Evolutionary conservation across 441 rosid genomes (phyloP).

Genomic region (Brassica hybrid): DNA sequence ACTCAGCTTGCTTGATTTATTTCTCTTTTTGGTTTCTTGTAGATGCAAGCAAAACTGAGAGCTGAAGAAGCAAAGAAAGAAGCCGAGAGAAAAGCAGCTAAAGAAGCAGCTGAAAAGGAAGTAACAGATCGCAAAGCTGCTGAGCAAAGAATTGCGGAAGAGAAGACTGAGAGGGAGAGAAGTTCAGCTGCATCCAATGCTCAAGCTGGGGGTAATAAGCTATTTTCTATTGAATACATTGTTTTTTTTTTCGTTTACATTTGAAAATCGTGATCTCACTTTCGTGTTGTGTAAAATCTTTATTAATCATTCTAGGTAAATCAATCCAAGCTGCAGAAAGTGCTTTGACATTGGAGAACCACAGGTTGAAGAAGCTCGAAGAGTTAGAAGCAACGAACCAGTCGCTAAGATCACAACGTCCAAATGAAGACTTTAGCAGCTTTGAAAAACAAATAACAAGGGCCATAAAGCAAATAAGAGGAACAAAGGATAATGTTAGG

Average conservation of each 20-base stretch:
- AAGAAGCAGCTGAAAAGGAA: constrained; percentile 54
- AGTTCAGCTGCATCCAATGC: constrained; percentile 36
- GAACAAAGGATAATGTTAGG: constrained; percentile 72
- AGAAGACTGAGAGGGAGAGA: constrained; percentile 38
- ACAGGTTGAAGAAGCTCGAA: constrained; percentile 64
- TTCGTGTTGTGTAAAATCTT: constrained; percentile 15
- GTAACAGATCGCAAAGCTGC: constrained; percentile 54
- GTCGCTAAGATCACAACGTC: constrained; percentile 43
- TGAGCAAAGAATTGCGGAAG: constrained; percentile 44
- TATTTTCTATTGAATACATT: constrained; percentile 24
- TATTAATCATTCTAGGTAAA: constrained; percentile 50
- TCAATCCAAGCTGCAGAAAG: constrained; percentile 65
- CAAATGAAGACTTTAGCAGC: constrained; percentile 68
- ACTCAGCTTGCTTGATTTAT: constrained; percentile 12
- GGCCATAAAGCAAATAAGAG: constrained; percentile 65
- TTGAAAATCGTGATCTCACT: background rate
- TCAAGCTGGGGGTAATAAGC: constrained; percentile 52
- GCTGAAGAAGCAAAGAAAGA: constrained; percentile 41
- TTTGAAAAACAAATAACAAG: constrained; percentile 67
- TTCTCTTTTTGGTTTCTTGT: constrained; percentile 8
- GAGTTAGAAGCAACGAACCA: constrained; percentile 59
- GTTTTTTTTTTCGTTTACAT: background rate
- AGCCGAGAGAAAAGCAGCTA: constrained; percentile 66
- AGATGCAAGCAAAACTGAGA: constrained; percentile 2
- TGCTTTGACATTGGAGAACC: constrained; percentile 68